Evolutionary conservation across 139 green algal genomes (phyloP).

Genomic region (Coccomyxa sp.): DNA sequence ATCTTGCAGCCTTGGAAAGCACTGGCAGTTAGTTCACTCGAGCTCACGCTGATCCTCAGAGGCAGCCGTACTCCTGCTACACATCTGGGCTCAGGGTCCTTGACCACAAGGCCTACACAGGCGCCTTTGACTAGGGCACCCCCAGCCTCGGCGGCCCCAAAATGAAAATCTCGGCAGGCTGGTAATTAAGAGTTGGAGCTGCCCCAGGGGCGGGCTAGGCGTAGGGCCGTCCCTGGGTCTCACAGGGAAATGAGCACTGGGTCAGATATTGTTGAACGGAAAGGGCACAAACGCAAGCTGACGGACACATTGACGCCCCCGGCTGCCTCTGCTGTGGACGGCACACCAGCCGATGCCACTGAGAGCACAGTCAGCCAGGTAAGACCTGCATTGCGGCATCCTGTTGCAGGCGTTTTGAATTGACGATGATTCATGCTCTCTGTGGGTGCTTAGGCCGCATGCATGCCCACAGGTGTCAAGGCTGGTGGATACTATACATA

Average conservation of each 20-base stretch:
- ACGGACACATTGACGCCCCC: conserved; percentile 23
- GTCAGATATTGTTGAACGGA: conserved; percentile 16
- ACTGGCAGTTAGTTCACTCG: too few relatives aligned
- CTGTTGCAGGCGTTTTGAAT: neutral
- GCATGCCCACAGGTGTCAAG: conserved; percentile 10
- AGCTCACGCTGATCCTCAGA: too few relatives aligned
- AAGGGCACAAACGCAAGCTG: conserved; percentile 47
- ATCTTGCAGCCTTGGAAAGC: too few relatives aligned
- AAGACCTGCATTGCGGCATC: neutral
- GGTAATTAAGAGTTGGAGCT: too few relatives aligned
- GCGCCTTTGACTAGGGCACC: too few relatives aligned
- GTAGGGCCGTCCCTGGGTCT: neutral
- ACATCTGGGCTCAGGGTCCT: too few relatives aligned
- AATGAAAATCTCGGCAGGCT: too few relatives aligned
- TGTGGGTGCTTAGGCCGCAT: neutral
- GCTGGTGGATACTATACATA: conserved; percentile 21
- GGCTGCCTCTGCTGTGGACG: conserved; percentile 9
- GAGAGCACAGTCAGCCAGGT: conserved; percentile 2
- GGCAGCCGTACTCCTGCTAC: too few relatives aligned
- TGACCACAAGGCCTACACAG: too few relatives aligned
- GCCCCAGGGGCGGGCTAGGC: too few relatives aligned
- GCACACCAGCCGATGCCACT: neutral
- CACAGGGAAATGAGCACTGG: conserved; percentile 21
- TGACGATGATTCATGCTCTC: neutral
- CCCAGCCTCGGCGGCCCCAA: too few relatives aligned